phyloP scores from a whole-genome alignment of 176 grass and related monocot species.

The Typha latifolia region DNA sequence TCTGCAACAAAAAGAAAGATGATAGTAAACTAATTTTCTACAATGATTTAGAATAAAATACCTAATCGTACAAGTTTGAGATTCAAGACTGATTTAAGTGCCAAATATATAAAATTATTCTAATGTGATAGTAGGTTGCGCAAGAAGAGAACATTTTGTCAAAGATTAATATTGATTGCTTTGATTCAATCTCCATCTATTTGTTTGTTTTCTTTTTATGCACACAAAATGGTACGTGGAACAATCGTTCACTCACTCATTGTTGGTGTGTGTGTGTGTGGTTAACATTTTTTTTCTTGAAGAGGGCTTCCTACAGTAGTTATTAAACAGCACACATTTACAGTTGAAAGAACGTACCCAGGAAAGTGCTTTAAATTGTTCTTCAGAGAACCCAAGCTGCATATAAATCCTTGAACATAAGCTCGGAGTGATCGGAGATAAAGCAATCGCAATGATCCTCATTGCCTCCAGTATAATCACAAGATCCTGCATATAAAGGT shows the following conservation, averaged over 20 bases:
- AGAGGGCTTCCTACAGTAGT: background rate
- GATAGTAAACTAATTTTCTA: background rate
- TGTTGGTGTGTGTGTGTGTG: too few species aligned
- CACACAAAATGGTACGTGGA: too few species aligned
- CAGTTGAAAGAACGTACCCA: conserved; percentile 55
- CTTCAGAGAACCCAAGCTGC: conserved; percentile 80
- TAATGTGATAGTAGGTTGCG: too few species aligned
- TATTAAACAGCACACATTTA: conserved; percentile 11
- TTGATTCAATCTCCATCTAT: too few species aligned
- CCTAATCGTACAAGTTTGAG: too few species aligned
- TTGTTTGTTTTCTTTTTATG: too few species aligned
- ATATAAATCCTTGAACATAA: conserved; percentile 65
- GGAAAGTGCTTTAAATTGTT: conserved; percentile 52
- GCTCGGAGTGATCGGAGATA: conserved; percentile 81
- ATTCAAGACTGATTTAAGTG: too few species aligned
- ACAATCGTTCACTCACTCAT: too few species aligned
- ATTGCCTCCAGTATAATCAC: conserved; percentile 80
- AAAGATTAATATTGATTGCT: too few species aligned
- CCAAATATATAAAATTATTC: too few species aligned
- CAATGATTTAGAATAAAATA: conserved; percentile 4
- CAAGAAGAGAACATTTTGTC: too few species aligned
- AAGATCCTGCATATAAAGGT: conserved; percentile 60
- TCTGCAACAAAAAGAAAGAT: conserved; percentile 23
- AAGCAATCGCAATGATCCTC: conserved; percentile 82
- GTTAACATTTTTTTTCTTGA: too few species aligned